Base-by-base conservation (phyloP, 208 protist species). In the Naegleria lovaniensis region DNA sequence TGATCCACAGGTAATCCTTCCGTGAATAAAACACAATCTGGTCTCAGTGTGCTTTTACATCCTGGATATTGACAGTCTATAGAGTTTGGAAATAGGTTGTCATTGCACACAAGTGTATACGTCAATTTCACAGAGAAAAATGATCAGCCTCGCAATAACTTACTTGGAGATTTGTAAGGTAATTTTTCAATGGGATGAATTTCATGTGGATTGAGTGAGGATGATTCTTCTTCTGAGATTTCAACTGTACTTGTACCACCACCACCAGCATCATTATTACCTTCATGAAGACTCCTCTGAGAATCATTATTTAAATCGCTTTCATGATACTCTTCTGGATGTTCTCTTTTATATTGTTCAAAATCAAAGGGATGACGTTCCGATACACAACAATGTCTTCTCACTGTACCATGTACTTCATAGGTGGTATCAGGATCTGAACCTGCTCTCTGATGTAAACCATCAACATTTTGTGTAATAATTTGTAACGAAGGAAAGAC, bases 391-490 rank as follows among this genome's bases (percentile, higher is more conserved):
- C 29, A 29, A 67, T 67, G 29, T 89, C 48, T 55, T 40, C 6
- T 38, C 3, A 89, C 91, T 84, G 83, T 93, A 75, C 94, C 94
- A 91, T 95, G 94, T 0, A 95, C 83, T 89, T 95, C 93, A 76
- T 88, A 90, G 7, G 94, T 92, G 7, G 36, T 76, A 1, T 33
- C 5, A 11, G 5, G 5, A 59, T 58, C 88, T 9, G 33, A 91
- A 22, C 93, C 93, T 1, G 93, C 93, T 40, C 89, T 91, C 79
- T 94, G 94, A 88, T 95, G 94, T 38, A 95, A 91, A 51, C 91
- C 91, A 88, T 95, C 94, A 22, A 95, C 94, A 90, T 95, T 95
- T 90, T 95, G 94, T 84, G 94, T 95, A 39, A 93, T 91, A 6
- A 95, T 89, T 38, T 90, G 84, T n/a, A 55, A 19, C 0, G 51